Evolutionary conservation across 768 basidiomycete species (phyloP).

Genomic region (Mrakia blollopis): DNA sequence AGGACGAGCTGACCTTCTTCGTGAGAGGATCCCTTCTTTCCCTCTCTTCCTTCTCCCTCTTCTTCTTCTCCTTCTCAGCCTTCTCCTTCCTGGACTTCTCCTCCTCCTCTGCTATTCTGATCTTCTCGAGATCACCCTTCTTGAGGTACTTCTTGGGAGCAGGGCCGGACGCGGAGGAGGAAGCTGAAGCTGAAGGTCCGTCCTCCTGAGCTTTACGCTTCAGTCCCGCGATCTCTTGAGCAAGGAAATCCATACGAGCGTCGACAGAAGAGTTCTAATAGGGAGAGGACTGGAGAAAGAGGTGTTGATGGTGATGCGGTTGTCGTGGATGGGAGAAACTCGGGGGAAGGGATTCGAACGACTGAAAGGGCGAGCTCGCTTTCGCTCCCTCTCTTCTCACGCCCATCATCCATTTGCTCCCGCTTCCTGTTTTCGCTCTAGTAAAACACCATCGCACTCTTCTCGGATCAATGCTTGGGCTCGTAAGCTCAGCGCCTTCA

Average conservation of each 20-base stretch:
- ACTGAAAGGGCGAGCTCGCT: no score
- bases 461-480: no score
- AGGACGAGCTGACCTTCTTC: conserved; percentile 26
- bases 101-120: conserved; percentile 46
- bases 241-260: conserved; percentile 25
- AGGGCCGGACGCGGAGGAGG: background rate
- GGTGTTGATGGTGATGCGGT: no score
- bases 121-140: conserved; percentile 77
- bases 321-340: no score
- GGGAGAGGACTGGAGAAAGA: no score
- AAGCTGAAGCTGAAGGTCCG: background rate
- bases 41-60: conserved; percentile 37
- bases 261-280: background rate
- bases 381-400: no score
- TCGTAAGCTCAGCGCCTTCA: no score
- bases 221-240: conserved; percentile 30
- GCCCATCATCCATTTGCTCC: no score
- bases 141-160: conserved; percentile 76
- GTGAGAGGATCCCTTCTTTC: conserved; percentile 31
- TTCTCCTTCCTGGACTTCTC: conserved; percentile 37
- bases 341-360: no score
- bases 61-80: conserved; percentile 38
- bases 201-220: conserved; percentile 27
- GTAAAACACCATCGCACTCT: no score
- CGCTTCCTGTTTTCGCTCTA: no score